phyloP scores from a whole-genome alignment of 2,329 filamentous ascomycete genomes.

The Calonectria henricotiae region DNA sequence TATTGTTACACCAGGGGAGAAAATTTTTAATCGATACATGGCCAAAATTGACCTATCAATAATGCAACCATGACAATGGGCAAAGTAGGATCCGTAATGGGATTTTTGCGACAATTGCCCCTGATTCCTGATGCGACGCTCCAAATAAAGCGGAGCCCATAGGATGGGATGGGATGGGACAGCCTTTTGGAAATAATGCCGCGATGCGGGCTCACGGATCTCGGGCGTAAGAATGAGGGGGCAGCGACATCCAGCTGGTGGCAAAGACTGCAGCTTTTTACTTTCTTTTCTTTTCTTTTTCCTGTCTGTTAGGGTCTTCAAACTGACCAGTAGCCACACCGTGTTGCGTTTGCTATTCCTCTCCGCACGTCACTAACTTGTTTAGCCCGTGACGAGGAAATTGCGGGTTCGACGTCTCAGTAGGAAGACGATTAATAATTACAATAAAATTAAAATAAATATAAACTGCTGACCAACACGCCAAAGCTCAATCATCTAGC shows the following conservation, averaged over 20 bases:
- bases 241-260: slow-evolving; percentile 9
- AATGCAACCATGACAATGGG: background rate
- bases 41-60: slow-evolving; percentile 5
- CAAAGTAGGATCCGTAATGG: background rate
- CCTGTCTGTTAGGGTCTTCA: background rate
- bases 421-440: too few relatives aligned
- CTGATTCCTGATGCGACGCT: slow-evolving; percentile 19
- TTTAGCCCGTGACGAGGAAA: too few relatives aligned
- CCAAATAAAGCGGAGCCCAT: background rate
- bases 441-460: too few relatives aligned
- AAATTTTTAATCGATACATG: background rate
- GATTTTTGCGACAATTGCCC: slow-evolving; percentile 4
- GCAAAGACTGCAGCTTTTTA: background rate
- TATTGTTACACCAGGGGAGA: background rate
- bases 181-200: slow-evolving; percentile 19
- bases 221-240: background rate
- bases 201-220: slow-evolving; percentile 21
- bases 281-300: background rate
- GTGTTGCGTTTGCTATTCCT: background rate
- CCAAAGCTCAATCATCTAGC: slow-evolving; percentile 3
- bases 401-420: background rate
- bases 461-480: background rate
- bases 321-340: background rate
- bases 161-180: background rate
- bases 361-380: background rate